Conservation (phyloP, 805 yeast genomes). For the Teunomyces barrocoloradensis region DNA sequence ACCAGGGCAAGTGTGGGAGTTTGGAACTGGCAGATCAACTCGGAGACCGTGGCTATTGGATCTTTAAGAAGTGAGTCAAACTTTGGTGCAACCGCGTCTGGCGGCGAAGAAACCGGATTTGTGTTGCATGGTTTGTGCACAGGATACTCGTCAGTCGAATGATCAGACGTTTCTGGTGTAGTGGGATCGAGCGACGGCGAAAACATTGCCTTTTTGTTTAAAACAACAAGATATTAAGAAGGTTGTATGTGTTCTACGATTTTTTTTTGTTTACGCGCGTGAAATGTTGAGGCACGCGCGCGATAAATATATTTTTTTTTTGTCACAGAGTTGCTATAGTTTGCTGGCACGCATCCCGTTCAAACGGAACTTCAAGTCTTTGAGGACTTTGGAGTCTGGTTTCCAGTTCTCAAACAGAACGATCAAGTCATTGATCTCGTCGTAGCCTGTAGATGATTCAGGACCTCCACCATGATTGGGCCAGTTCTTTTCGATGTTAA, state of each 20-base stretch:
- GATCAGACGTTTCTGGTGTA: constrained; percentile 13
- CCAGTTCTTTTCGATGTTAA: constrained; percentile 53
- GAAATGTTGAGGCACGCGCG: not conserved
- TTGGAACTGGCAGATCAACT: not conserved
- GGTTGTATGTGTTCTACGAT: not conserved
- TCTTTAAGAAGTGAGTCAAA: not conserved
- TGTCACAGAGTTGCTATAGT: constrained; percentile 11
- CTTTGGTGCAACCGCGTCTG: not conserved
- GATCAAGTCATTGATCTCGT: constrained; percentile 59
- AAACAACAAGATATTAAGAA: not conserved
- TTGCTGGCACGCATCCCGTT: constrained; percentile 50
- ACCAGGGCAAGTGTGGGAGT: not conserved
- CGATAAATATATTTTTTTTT: no score
- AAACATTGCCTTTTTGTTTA: not conserved
- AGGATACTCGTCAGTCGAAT: constrained; percentile 9
- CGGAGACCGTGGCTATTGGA: not conserved
- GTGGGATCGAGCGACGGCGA: constrained; percentile 8
- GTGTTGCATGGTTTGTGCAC: not conserved
- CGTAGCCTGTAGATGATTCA: constrained; percentile 28
- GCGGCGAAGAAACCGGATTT: no score
- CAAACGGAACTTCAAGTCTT: constrained; percentile 78
- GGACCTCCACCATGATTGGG: constrained; percentile 18
- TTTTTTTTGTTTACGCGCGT: not conserved
- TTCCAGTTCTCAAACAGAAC: constrained; percentile 81
- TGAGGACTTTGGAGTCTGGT: constrained; percentile 78